Base-by-base conservation (phyloP, 805 yeast species). In the Candida methanosorbosa region DNA sequence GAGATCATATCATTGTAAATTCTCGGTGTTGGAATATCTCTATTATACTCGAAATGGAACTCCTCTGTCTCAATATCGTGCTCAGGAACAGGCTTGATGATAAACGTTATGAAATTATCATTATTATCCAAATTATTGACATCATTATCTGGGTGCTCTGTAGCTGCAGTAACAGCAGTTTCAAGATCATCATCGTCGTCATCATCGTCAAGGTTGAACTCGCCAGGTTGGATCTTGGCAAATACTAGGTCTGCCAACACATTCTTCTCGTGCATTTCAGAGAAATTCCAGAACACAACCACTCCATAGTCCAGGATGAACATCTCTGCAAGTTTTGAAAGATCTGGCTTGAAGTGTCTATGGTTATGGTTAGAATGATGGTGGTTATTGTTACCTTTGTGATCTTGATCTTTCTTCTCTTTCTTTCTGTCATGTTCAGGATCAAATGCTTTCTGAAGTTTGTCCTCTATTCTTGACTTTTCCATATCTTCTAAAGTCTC, bases 271-370 rank as follows among this genome's bases (percentile, higher is more conserved):
- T 92, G 96, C 7, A 74, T 66, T 52, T 87, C 96, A 3, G 90
- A 77, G 47, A 92, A 87, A 51, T 92, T 92, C 98, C 98, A 92
- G 50, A 92, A 88, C 16, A 92, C 97, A n/a, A 92, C 86, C 12
- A 90, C 94, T 16, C 98, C 98, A 54, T 92, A 92, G 35, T 76
- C 78, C 53, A 90, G 77, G 12, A 92, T 72, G 50, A 92, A 92
- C 66, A 92, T 70, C 50, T 90, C 97, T 0, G 96, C 90, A 52
- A 79, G 84, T 42, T 73, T 74, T 4, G 71, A 59, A 33, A 70
- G 62, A 38, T 75, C 77, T 0, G 68, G 60, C n/a, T 32, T n/a
- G n/a, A n/a, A n/a, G n/a, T n/a, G n/a, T n/a, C n/a, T n/a, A n/a
- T n/a, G n/a, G n/a, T n/a, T n/a, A n/a, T n/a, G n/a, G n/a, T n/a